Conservation (phyloP, 768 basidiomycete genomes). For the Mycena rosella region DNA sequence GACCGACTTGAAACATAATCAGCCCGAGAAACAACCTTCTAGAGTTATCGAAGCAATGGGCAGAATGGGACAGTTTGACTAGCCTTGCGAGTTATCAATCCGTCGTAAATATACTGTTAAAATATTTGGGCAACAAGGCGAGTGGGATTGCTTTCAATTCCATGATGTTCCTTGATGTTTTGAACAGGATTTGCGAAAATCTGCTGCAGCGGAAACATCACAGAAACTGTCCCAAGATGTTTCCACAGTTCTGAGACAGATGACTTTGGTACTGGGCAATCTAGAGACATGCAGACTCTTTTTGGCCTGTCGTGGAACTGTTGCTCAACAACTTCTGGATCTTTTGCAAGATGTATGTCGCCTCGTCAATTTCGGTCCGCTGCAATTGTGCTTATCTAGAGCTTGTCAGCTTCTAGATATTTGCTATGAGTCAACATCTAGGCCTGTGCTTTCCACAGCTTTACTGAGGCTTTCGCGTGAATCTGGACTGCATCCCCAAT, state of each 20-base stretch:
- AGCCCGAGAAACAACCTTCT: too few relatives aligned
- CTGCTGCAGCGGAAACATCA: not conserved
- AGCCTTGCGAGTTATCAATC: not conserved
- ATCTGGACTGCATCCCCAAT: conserved; percentile 27
- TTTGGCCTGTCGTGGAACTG: not conserved
- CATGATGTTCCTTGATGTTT: not conserved
- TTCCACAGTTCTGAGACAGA: not conserved
- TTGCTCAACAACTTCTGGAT: conserved; percentile 12
- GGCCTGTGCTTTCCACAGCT: conserved; percentile 12
- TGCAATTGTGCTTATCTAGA: too few relatives aligned
- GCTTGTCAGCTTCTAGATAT: too few relatives aligned
- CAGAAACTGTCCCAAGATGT: not conserved
- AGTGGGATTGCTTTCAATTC: too few relatives aligned
- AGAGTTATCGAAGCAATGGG: too few relatives aligned
- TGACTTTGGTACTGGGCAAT: not conserved
- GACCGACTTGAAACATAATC: too few relatives aligned
- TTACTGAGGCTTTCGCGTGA: conserved; percentile 23
- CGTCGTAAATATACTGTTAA: not conserved
- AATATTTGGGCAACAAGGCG: too few relatives aligned
- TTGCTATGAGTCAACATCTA: not conserved
- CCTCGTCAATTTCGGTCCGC: too few relatives aligned
- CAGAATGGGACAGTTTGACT: not conserved
- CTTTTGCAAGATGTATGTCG: conserved; percentile 8
- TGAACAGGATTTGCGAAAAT: not conserved
- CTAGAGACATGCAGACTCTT: not conserved